A percentile compares a stretch with the other conserved stretches of the same genome.
Evolutionary conservation across 2,329 filamentous ascomycete species (phyloP).

Genomic region (Aureobasidium mangrovei): DNA sequence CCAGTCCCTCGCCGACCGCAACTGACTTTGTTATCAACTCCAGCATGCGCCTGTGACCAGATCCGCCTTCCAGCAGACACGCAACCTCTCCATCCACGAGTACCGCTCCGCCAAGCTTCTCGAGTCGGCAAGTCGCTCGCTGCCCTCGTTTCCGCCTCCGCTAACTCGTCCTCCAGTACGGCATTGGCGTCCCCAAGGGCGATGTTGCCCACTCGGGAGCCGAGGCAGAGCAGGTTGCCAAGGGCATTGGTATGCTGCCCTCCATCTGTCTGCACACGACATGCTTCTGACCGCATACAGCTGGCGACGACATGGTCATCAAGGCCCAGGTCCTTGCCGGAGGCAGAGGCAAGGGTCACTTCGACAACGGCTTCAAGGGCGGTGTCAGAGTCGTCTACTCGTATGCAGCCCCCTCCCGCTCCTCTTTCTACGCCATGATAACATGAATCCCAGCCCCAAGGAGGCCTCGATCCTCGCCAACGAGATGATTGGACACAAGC

Average conservation of each 20-base stretch:
- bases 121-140: slow-evolving; percentile 45
- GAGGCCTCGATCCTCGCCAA: slow-evolving; percentile 94
- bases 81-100: slow-evolving; percentile 82
- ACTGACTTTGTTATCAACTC: slow-evolving; percentile 5
- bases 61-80: slow-evolving; percentile 40
- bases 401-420: slow-evolving; percentile 34
- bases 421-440: background rate
- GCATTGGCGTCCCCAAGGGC: slow-evolving; percentile 85
- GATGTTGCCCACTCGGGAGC: slow-evolving; percentile 71
- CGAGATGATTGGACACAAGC: slow-evolving; percentile 99
- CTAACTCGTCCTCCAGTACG: slow-evolving; percentile 56
- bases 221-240: slow-evolving; percentile 87
- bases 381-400: slow-evolving; percentile 99
- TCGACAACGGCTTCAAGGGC: slow-evolving; percentile 97
- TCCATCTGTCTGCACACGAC: background rate
- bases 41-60: slow-evolving; percentile 46
- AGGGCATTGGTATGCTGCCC: slow-evolving; percentile 61
- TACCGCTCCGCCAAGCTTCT: slow-evolving; percentile 92
- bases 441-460: slow-evolving; percentile 51
- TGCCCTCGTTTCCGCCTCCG: slow-evolving; percentile 17
- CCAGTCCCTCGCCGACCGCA: slow-evolving; percentile 22
- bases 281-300: slow-evolving; percentile 33
- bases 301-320: slow-evolving; percentile 93
- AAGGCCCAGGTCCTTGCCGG: slow-evolving; percentile 98
- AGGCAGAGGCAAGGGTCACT: slow-evolving; percentile 93